These are phyloP conservation scores for Ophiostoma novo-ulmi DNA, from an alignment of 2,329 filamentous ascomycete species.

Conservation along the genomic window DNA sequence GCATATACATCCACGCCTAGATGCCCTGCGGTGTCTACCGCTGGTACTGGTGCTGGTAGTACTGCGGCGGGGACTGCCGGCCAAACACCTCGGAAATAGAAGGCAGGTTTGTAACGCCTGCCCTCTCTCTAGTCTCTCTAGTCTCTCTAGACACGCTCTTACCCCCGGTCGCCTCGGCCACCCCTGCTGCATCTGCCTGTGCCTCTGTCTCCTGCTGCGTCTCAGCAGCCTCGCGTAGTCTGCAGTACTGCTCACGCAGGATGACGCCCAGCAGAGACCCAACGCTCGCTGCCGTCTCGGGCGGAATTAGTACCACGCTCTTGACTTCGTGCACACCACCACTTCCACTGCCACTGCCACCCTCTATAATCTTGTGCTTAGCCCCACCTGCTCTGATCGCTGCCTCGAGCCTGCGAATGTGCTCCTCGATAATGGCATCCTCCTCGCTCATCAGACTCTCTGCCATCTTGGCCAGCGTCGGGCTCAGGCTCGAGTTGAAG, in stretches of 20 bases:
- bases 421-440: not conserved
- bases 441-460: not conserved
- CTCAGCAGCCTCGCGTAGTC: not conserved
- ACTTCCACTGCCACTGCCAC: not conserved
- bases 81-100: conserved; percentile 14
- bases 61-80: not conserved
- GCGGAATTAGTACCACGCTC: conserved; percentile 3
- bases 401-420: conserved; percentile 3
- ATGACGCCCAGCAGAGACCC: conserved; percentile 10
- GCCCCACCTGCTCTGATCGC: not conserved
- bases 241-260: conserved; percentile 8
- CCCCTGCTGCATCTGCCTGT: not conserved
- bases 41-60: not conserved
- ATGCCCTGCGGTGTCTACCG: not conserved
- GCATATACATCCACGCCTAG: not conserved
- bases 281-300: not conserved
- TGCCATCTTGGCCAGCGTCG: not conserved
- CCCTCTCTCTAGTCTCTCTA: not conserved
- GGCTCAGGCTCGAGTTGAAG: not conserved
- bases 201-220: not conserved
- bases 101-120: not conserved
- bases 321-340: not conserved
- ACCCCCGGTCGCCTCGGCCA: not conserved
- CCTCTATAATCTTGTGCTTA: not conserved
- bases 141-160: not conserved